phyloP scores from a whole-genome alignment of 1,284 basidiomycete species.

The Cryptococcus sp. region DNA sequence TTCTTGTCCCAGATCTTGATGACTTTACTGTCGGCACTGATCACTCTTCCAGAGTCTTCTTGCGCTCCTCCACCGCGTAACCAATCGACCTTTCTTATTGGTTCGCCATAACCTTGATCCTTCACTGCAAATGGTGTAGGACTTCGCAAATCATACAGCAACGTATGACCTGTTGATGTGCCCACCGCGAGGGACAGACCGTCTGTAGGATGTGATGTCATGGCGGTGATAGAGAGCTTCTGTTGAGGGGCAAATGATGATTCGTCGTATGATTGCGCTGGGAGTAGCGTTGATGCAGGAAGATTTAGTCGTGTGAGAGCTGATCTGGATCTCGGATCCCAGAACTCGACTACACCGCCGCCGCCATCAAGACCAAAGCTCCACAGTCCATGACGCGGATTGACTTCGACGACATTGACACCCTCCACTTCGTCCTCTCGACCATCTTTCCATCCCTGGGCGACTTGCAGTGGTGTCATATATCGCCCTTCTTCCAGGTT shows the following conservation, averaged over 20 bases:
- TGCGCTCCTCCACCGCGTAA: slow-evolving; percentile 87
- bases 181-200: slow-evolving; percentile 93
- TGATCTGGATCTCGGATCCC: slow-evolving; percentile 87
- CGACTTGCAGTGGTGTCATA: slow-evolving; percentile 68
- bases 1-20: slow-evolving; percentile 93
- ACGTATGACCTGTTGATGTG: slow-evolving; percentile 89
- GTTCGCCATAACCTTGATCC: slow-evolving; percentile 95
- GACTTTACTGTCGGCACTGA: slow-evolving; percentile 90
- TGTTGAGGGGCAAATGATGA: slow-evolving; percentile 32
- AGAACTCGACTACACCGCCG: slow-evolving; percentile 87
- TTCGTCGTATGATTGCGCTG: slow-evolving; percentile 44
- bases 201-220: slow-evolving; percentile 75
- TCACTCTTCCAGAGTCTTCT: slow-evolving; percentile 70
- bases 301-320: slow-evolving; percentile 64
- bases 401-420: slow-evolving; percentile 90
- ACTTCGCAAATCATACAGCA: slow-evolving; percentile 92
- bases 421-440: slow-evolving; percentile 65
- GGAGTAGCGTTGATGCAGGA: slow-evolving; percentile 65
- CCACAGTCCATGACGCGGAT: slow-evolving; percentile 88
- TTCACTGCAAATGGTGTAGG: slow-evolving; percentile 81
- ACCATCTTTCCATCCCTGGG: slow-evolving; percentile 60
- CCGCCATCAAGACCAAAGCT: slow-evolving; percentile 70
- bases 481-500: slow-evolving; percentile 96
- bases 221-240: slow-evolving; percentile 73
- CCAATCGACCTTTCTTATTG: slow-evolving; percentile 86